Evolutionary conservation across 345 rosid species (phyloP).

Genomic region (Physaria fendleri): DNA sequence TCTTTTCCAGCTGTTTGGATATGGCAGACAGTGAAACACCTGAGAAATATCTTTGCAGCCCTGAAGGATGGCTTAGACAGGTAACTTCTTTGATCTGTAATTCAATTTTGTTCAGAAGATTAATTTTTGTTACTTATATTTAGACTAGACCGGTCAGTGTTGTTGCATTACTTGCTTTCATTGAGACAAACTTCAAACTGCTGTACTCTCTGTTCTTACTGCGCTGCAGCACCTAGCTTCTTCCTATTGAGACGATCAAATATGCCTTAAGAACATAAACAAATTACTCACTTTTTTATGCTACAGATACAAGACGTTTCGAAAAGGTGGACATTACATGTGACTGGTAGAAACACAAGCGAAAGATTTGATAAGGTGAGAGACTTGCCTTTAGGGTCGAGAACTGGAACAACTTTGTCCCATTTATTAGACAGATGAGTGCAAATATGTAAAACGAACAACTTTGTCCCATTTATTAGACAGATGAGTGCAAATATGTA

Average conservation of each 20-base stretch:
- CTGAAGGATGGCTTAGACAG: slow-evolving; percentile 62
- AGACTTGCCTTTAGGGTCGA: slow-evolving; percentile 38
- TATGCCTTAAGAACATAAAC: neutral
- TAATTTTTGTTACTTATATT: neutral
- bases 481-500: slow-evolving; percentile 51
- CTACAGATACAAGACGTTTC: slow-evolving; percentile 41
- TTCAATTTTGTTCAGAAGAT: neutral
- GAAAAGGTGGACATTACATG: slow-evolving; percentile 41
- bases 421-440: slow-evolving; percentile 57
- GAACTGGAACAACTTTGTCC: slow-evolving; percentile 68
- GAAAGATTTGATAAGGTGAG: slow-evolving; percentile 51
- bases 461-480: slow-evolving; percentile 60
- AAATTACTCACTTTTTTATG: slow-evolving; percentile 6
- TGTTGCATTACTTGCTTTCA: neutral
- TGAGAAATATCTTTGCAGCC: slow-evolving; percentile 56
- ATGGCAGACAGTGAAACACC: slow-evolving; percentile 60
- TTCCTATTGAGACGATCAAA: neutral
- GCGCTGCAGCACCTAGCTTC: neutral
- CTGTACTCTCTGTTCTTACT: slow-evolving; percentile 1
- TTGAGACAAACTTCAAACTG: neutral
- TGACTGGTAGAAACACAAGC: slow-evolving; percentile 57
- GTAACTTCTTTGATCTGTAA: slow-evolving; percentile 23
- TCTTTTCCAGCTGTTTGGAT: slow-evolving; percentile 45
- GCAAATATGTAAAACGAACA: slow-evolving; percentile 48
- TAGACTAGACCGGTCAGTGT: neutral